phyloP scores from a whole-genome alignment of 208 protist genomes.

The Acanthamoeba castellanii region DNA sequence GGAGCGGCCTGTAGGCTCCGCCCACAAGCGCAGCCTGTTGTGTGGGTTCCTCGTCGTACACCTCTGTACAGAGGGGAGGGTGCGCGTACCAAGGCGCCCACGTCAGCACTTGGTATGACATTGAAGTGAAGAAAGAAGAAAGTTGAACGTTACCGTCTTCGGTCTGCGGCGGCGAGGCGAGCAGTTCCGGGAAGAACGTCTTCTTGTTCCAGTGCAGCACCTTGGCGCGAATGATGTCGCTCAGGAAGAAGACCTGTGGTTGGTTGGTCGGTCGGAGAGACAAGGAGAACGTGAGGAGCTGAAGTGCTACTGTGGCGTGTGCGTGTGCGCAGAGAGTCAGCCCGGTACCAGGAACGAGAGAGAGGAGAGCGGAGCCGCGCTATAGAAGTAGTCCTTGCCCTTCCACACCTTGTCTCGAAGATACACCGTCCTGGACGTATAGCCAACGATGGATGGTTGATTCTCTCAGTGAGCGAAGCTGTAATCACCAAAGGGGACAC shows the following conservation, averaged over 20 bases:
- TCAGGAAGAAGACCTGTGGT: not conserved
- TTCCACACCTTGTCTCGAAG: not conserved
- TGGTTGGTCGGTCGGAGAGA: not conserved
- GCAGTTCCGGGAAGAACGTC: conserved; percentile 16
- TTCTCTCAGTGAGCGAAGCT: too few species aligned
- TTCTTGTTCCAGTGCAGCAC: conserved; percentile 5
- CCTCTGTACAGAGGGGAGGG: not conserved
- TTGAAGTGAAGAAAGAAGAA: not conserved
- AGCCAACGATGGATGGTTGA: too few species aligned
- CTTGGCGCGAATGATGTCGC: not conserved
- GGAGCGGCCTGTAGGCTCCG: not conserved
- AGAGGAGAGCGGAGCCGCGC: not conserved
- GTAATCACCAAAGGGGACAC: too few species aligned
- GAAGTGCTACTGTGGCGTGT: too few species aligned
- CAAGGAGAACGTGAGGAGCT: too few species aligned
- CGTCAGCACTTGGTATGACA: not conserved
- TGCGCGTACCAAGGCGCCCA: not conserved
- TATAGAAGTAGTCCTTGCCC: not conserved
- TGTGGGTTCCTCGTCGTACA: not conserved
- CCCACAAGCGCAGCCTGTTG: not conserved
- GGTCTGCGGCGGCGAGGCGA: not conserved
- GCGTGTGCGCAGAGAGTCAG: not conserved
- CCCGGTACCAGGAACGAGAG: not conserved
- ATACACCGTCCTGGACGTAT: not conserved
- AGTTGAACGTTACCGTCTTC: not conserved